These are phyloP conservation scores for Cutaneotrichosporon arboriforme DNA, from an alignment of 1,284 basidiomycete species.

Conservation along the genomic window DNA sequence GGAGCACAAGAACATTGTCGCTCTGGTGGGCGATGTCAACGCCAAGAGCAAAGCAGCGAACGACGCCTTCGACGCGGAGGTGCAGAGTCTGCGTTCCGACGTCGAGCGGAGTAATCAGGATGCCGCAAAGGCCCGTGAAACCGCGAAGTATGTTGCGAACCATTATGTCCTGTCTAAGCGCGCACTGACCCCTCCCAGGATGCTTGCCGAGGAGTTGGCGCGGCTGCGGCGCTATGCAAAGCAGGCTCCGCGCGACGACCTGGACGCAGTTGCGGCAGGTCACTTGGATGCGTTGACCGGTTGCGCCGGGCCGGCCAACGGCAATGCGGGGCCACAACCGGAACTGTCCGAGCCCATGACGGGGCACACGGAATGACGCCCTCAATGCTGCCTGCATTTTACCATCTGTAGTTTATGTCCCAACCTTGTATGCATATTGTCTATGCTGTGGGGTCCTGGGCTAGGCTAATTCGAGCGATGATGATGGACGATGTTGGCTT, in stretches of 20 bases:
- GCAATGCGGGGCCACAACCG: too few relatives aligned
- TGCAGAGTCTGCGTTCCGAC: constrained; percentile 17
- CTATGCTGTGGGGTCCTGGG: too few relatives aligned
- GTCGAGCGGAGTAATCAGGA: constrained; percentile 26
- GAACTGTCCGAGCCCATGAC: too few relatives aligned
- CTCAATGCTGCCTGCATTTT: too few relatives aligned
- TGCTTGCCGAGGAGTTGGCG: neutral
- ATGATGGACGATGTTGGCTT: too few relatives aligned
- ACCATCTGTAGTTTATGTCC: too few relatives aligned
- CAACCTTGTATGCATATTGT: too few relatives aligned
- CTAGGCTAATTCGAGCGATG: too few relatives aligned
- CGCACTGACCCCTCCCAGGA: neutral
- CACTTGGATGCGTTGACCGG: neutral
- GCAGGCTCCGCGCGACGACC: neutral
- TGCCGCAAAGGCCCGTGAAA: constrained; percentile 20
- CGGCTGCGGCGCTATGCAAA: neutral
- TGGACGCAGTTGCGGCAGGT: neutral
- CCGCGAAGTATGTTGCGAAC: constrained; percentile 27
- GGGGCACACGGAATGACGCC: too few relatives aligned
- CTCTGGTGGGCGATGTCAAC: constrained; percentile 23
- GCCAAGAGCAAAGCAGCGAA: constrained; percentile 14
- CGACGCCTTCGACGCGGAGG: constrained; percentile 22
- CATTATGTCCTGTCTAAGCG: neutral
- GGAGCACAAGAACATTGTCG: constrained; percentile 26
- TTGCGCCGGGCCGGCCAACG: too few relatives aligned